Evolutionary conservation across 441 rosid genomes (phyloP).

Genomic region (Euphorbia schlechtendalii): DNA sequence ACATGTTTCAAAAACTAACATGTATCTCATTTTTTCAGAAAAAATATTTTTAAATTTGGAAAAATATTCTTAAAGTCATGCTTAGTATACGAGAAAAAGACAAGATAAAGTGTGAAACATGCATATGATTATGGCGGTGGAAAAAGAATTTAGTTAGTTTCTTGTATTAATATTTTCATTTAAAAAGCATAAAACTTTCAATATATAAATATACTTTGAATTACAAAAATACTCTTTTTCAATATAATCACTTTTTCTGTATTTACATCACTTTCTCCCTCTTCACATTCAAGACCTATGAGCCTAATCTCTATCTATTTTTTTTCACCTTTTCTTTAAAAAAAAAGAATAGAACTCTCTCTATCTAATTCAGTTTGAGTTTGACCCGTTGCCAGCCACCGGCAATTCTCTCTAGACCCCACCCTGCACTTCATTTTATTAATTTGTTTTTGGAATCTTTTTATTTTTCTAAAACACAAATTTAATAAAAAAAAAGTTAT

Average conservation of each 20-base stretch:
- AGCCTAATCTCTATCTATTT: constrained; percentile 19
- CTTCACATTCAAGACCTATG: constrained; percentile 38
- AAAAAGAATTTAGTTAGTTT: constrained; percentile 1
- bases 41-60: too few relatives aligned
- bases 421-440: constrained; percentile 36
- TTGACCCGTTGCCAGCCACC: constrained; percentile 87
- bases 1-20: too few relatives aligned
- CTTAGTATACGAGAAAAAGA: too few relatives aligned
- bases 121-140: constrained; percentile 10
- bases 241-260: neutral
- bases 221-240: too few relatives aligned
- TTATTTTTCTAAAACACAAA: constrained; percentile 5
- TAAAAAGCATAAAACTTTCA: neutral
- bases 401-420: constrained; percentile 51
- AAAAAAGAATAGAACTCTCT: constrained; percentile 1
- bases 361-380: constrained; percentile 44
- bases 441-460: constrained; percentile 10
- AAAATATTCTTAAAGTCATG: too few relatives aligned
- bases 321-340: constrained; percentile 16
- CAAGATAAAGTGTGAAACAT: neutral
- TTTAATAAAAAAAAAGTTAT: too few relatives aligned
- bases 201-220: too few relatives aligned
- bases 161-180: neutral
- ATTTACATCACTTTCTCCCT: constrained; percentile 27
- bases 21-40: too few relatives aligned